phyloP scores from a whole-genome alignment of 1,284 basidiomycete genomes.

The Malassezia caprae region DNA sequence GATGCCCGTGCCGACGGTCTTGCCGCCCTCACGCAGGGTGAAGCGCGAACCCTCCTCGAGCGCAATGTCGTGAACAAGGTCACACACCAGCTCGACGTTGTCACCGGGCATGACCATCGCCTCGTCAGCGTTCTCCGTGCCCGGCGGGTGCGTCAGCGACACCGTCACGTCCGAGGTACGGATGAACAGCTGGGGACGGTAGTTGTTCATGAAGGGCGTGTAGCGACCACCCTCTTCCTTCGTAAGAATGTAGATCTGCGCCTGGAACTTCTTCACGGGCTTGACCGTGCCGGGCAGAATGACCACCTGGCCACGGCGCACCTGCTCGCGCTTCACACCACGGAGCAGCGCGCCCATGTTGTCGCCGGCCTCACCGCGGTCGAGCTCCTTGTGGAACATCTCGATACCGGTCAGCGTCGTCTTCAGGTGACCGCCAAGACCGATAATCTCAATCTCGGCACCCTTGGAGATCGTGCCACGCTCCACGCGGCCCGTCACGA shows the following conservation, averaged over 20 bases:
- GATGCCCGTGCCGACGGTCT: conserved; percentile 55
- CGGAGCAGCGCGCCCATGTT: conserved; percentile 98
- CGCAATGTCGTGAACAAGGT: conserved; percentile 77
- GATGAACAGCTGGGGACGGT: conserved; percentile 90
- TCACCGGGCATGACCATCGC: conserved; percentile 92
- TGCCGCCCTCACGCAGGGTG: conserved; percentile 93
- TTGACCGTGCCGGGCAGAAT: conserved; percentile 86
- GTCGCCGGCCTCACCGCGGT: conserved; percentile 94
- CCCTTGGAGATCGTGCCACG: conserved; percentile 88
- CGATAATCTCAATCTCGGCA: conserved; percentile 85
- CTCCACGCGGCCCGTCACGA: conserved; percentile 93
- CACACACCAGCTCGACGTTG: conserved; percentile 85
- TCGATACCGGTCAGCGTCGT: conserved; percentile 94
- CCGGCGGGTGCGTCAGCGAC: conserved; percentile 74
- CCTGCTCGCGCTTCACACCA: conserved; percentile 92
- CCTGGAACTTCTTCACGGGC: conserved; percentile 74
- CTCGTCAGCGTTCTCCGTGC: conserved; percentile 51
- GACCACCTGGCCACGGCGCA: conserved; percentile 86
- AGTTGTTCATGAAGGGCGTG: conserved; percentile 93
- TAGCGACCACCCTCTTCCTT: conserved; percentile 98
- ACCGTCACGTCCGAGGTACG: conserved; percentile 92
- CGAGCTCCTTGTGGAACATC: conserved; percentile 99
- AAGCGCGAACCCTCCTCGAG: conserved; percentile 88
- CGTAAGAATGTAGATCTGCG: conserved; percentile 56
- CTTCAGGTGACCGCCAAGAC: conserved; percentile 73